Percentiles rank a stretch among this genome's conserved stretches.
These are phyloP conservation scores for Fusarium fujikuroi DNA, from an alignment of 2,329 filamentous ascomycete species.

Conservation along the genomic window DNA sequence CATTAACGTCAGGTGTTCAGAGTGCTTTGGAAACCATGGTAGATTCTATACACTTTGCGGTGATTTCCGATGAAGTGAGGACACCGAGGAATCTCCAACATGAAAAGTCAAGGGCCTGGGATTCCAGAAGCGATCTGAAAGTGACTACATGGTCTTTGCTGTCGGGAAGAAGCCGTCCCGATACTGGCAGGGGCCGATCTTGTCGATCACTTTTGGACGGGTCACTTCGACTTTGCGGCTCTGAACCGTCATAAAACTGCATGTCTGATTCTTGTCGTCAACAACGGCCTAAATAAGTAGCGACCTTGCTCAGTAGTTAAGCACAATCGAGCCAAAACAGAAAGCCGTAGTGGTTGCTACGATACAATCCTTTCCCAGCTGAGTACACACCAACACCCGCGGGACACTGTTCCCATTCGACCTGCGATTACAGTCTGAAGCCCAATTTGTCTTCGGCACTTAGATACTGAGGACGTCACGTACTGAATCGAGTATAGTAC, in stretches of 20 bases:
- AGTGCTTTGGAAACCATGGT: neutral
- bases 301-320: neutral
- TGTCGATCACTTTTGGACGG: slow-evolving; percentile 39
- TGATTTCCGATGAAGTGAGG: neutral
- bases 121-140: slow-evolving; percentile 28
- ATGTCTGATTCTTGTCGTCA: slow-evolving; percentile 1
- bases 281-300: slow-evolving; percentile 11
- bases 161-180: slow-evolving; percentile 38
- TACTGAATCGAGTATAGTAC: slow-evolving; percentile 5
- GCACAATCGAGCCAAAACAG: slow-evolving; percentile 15
- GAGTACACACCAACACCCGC: slow-evolving; percentile 19
- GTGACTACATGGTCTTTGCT: slow-evolving; percentile 18
- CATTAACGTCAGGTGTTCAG: neutral
- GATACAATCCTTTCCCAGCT: slow-evolving; percentile 20
- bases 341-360: slow-evolving; percentile 7
- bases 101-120: neutral
- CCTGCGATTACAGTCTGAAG: slow-evolving; percentile 12
- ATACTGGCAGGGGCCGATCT: slow-evolving; percentile 43
- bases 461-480: slow-evolving; percentile 29
- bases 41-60: neutral
- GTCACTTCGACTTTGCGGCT: slow-evolving; percentile 34
- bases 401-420: slow-evolving; percentile 33
- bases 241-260: slow-evolving; percentile 27
- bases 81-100: neutral
- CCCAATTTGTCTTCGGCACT: slow-evolving; percentile 23